Conservation (phyloP, 2,329 filamentous ascomycete genomes). For the Fusarium sp. region DNA sequence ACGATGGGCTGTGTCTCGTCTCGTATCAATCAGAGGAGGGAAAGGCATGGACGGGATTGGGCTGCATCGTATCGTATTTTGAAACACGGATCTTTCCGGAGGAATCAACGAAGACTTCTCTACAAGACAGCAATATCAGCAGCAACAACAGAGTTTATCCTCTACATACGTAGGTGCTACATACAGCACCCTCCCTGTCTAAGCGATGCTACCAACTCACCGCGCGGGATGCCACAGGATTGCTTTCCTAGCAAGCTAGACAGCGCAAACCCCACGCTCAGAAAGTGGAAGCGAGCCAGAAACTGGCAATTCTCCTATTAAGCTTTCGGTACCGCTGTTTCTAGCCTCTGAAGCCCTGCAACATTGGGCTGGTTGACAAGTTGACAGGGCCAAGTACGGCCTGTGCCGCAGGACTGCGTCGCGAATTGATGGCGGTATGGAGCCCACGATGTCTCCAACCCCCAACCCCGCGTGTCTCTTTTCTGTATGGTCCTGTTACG, state of each 20-base stretch:
- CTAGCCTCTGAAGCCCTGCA: neutral
- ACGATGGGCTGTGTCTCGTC: neutral
- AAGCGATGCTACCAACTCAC: conserved; percentile 8
- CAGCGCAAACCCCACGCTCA: conserved; percentile 4
- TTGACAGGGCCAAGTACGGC: conserved; percentile 11
- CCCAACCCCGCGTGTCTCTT: conserved; percentile 1
- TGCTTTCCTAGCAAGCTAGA: neutral
- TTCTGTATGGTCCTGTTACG: neutral
- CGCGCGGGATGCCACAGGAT: neutral
- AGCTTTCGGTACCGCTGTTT: conserved; percentile 6
- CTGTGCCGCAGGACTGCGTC: conserved; percentile 34
- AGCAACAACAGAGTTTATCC: neutral
- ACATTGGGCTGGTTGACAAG: conserved; percentile 2
- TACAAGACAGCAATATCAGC: neutral
- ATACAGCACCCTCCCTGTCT: neutral
- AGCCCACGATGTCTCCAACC: neutral
- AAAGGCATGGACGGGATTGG: neutral
- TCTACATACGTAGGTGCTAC: neutral
- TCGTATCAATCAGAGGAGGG: neutral
- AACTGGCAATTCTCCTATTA: conserved; percentile 1
- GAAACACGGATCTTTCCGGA: conserved; percentile 19
- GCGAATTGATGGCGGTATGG: conserved; percentile 10
- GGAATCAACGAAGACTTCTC: neutral
- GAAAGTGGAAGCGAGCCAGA: neutral
- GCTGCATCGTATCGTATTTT: conserved; percentile 8